These are phyloP conservation scores for Phaeosphaeriaceae sp. DNA, from an alignment of 2,329 filamentous ascomycete genomes.

Conservation along the genomic window DNA sequence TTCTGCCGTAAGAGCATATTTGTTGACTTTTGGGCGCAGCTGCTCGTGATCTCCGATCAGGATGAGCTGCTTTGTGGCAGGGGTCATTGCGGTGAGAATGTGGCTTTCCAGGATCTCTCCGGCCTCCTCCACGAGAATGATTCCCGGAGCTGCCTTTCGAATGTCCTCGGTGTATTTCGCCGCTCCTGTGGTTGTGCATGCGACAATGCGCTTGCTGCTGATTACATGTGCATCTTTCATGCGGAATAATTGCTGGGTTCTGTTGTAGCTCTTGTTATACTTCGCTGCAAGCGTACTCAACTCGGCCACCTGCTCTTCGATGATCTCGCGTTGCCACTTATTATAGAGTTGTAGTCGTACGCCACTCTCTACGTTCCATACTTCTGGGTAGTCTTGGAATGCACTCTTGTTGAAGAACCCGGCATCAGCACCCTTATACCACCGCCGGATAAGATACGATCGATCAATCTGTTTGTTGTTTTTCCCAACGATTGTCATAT, in stretches of 20 bases:
- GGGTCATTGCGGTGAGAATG: slow-evolving; percentile 65
- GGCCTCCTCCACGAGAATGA: slow-evolving; percentile 74
- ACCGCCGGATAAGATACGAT: slow-evolving; percentile 62
- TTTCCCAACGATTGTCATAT: slow-evolving; percentile 56
- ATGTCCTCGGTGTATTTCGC: slow-evolving; percentile 67
- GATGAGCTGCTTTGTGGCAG: slow-evolving; percentile 67
- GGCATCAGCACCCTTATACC: slow-evolving; percentile 57
- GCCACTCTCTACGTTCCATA: slow-evolving; percentile 62
- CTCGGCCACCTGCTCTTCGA: slow-evolving; percentile 58
- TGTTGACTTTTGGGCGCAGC: slow-evolving; percentile 71
- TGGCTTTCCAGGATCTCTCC: slow-evolving; percentile 76
- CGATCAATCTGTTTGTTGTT: slow-evolving; percentile 53
- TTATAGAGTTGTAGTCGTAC: slow-evolving; percentile 45
- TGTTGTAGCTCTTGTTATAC: slow-evolving; percentile 53
- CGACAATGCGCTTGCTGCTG: slow-evolving; percentile 66
- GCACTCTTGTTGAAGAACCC: slow-evolving; percentile 51
- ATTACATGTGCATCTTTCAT: slow-evolving; percentile 49
- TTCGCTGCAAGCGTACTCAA: slow-evolving; percentile 50
- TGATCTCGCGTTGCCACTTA: slow-evolving; percentile 39
- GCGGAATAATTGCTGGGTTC: slow-evolving; percentile 42
- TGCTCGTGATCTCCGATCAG: slow-evolving; percentile 79
- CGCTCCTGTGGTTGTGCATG: slow-evolving; percentile 74
- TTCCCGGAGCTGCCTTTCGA: slow-evolving; percentile 61
- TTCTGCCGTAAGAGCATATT: slow-evolving; percentile 67
- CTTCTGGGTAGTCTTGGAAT: slow-evolving; percentile 21